Evolutionary conservation across 345 rosid species (phyloP), one percentile per base, ranked within the genome.

Genomic region (Rhodamnia rubescens): DNA sequence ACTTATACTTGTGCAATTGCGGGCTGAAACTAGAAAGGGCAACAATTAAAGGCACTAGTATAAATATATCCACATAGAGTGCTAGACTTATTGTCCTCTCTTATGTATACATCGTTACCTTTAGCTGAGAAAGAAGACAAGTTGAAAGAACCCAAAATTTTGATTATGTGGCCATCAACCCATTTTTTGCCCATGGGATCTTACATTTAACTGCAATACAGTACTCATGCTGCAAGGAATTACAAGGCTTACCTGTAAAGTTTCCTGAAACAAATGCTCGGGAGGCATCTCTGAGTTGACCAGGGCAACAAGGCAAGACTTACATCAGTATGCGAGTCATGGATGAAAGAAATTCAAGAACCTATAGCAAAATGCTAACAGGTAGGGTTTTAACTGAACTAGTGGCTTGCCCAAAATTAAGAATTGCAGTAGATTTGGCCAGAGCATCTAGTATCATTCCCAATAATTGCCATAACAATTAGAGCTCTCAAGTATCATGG

Each of bases 221-320:
- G 80, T 69, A 69, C 36, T 69, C 80, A 36, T 69, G 24, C 78
- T 18, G 27, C n/a, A 50, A 83, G 13, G 53, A 27, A 78, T 7
- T 51, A 69, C 11, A 21, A 82, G 18, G 15, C 50, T 83, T 92
- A 97, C 99, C 98, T 90, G 98, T 93, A 85, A 97, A 97, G 87
- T 97, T 97, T 82, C 98, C 98, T n/a, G 98, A 96, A 88, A 97
- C 94, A 88, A 96, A 96, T 74, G 98, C 98, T 78, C 96, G 98
- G 82, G 98, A 95, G 90, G 99, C 98, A 55, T 97, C 98, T 91
- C 98, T 95, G 90, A 80, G 69, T 85, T 47, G 47, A 88, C 75
- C 75, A 84, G 53, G 86, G 42, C 20, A 80, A 84, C 85, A 84
- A 9, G 61, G 26, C 78, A 87, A 58, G 51, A 26, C 29, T 59